Evolutionary conservation across 2,329 filamentous ascomycete species (phyloP).

Genomic region (Apiospora phragmitis): DNA sequence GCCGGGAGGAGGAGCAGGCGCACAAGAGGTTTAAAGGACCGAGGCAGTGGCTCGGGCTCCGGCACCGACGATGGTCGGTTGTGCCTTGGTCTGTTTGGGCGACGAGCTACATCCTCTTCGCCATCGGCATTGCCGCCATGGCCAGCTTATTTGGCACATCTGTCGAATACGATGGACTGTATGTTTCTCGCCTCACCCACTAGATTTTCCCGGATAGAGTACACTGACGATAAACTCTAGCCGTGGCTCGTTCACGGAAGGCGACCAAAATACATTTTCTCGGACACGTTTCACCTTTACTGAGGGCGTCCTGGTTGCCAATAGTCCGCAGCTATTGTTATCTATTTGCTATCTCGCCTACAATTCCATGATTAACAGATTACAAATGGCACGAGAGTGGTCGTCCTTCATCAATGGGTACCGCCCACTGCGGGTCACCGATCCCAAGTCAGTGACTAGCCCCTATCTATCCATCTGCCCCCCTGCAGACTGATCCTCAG

Average conservation of each 20-base stretch:
- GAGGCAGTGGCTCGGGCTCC: slow-evolving; percentile 13
- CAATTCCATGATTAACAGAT: slow-evolving; percentile 43
- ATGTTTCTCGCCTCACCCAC: not conserved
- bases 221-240: not conserved
- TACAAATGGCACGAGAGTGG: slow-evolving; percentile 45
- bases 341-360: slow-evolving; percentile 41
- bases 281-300: slow-evolving; percentile 11
- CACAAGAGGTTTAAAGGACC: slow-evolving; percentile 11
- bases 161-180: not conserved
- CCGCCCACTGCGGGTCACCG: slow-evolving; percentile 36
- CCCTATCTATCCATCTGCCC: not conserved
- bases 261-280: slow-evolving; percentile 11
- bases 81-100: slow-evolving; percentile 20
- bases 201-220: not conserved
- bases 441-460: slow-evolving; percentile 22
- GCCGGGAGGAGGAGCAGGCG: slow-evolving; percentile 12
- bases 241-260: not conserved
- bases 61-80: slow-evolving; percentile 13
- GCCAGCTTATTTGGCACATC: slow-evolving; percentile 6
- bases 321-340: slow-evolving; percentile 40
- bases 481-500: not conserved
- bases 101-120: slow-evolving; percentile 21
- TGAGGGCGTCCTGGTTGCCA: slow-evolving; percentile 28
- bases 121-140: slow-evolving; percentile 15
- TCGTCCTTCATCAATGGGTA: slow-evolving; percentile 30